phyloP scores from a whole-genome alignment of 306 rosid genomes.

The Quercus dentata region DNA sequence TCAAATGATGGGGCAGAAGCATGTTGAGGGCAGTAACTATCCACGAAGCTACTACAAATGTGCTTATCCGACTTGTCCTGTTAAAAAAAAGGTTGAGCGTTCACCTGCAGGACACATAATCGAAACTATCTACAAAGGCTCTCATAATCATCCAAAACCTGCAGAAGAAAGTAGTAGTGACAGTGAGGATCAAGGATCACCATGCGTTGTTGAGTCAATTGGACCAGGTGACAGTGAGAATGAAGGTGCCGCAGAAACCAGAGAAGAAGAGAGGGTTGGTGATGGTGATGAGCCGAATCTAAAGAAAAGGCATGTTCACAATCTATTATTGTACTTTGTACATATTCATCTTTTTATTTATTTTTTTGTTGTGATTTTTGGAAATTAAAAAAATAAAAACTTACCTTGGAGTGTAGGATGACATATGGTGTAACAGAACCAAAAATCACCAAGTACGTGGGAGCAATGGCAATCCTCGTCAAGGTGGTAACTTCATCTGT shows the following conservation, averaged over 20 bases:
- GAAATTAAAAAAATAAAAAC: neutral
- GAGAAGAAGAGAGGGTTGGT: conserved; percentile 37
- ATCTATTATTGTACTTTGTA: conserved; percentile 3
- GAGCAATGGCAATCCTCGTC: conserved; percentile 89
- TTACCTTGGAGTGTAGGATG: conserved; percentile 51
- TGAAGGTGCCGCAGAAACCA: conserved; percentile 38
- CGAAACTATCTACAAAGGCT: conserved; percentile 87
- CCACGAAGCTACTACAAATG: conserved; percentile 94
- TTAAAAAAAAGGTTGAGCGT: conserved; percentile 88
- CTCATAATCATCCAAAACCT: conserved; percentile 83
- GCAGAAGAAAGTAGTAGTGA: conserved; percentile 41
- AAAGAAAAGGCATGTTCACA: conserved; percentile 65
- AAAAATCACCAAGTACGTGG: conserved; percentile 93
- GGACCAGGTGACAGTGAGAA: conserved; percentile 67
- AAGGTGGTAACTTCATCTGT: conserved; percentile 49
- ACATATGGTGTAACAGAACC: conserved; percentile 72
- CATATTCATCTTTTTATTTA: neutral
- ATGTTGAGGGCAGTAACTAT: conserved; percentile 93
- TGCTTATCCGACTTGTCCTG: conserved; percentile 78
- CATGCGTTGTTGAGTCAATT: neutral
- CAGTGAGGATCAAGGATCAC: too few relatives aligned
- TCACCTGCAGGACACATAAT: conserved; percentile 76
- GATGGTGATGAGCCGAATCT: conserved; percentile 70
- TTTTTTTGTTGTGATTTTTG: too few relatives aligned
- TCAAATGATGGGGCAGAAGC: conserved; percentile 93